Percentiles rank a stretch among this genome's conserved stretches.
Evolutionary conservation across 1,284 basidiomycete species (phyloP).

Genomic region (Gomphus bonarii): DNA sequence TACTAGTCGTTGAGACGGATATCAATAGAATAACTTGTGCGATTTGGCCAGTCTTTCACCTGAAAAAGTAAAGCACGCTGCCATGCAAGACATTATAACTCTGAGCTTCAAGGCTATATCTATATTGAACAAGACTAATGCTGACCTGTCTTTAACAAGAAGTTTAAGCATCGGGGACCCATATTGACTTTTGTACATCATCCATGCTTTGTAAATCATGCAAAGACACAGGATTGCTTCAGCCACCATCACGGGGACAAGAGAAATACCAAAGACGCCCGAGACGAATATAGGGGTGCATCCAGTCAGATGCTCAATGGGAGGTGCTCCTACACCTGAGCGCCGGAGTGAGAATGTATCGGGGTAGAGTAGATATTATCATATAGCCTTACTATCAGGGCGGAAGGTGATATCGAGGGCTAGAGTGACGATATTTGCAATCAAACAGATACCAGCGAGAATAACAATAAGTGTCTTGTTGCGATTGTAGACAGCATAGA

Average conservation of each 20-base stretch:
- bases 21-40: neutral
- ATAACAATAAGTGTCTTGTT: conserved; percentile 7
- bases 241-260: neutral
- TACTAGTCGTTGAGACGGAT: neutral
- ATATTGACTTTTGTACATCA: neutral
- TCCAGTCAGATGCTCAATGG: neutral
- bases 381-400: neutral
- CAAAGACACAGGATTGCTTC: neutral
- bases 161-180: neutral
- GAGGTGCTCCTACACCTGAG: neutral
- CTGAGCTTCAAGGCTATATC: neutral
- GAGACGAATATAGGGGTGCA: neutral
- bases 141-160: neutral
- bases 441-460: conserved; percentile 8
- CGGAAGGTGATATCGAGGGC: neutral
- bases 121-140: neutral
- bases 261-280: neutral
- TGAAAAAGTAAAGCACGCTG: neutral
- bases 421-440: neutral
- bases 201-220: neutral
- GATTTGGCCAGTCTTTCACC: neutral
- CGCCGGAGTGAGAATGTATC: neutral
- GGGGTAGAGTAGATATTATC: neutral
- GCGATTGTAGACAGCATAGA: conserved; percentile 16
- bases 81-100: no score